A percentile compares a stretch with the other conserved stretches of the same genome.
Evolutionary conservation across 2,329 filamentous ascomycete genomes (phyloP).

Genomic region (Alternaria sp.): DNA sequence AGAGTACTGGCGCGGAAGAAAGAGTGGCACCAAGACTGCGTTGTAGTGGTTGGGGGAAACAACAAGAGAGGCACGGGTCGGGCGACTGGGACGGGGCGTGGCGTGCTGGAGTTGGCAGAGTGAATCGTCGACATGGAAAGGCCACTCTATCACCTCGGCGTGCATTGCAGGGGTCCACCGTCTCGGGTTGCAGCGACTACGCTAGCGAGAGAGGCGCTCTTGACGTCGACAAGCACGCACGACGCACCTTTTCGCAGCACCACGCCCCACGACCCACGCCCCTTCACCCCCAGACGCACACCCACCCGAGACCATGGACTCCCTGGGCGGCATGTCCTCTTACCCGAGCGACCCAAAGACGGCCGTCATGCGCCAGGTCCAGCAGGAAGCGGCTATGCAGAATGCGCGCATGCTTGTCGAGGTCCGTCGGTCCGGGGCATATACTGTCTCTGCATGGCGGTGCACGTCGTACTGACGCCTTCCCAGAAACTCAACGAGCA

Average conservation of each 20-base stretch:
- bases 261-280: not conserved
- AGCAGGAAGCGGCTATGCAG: conserved; percentile 59
- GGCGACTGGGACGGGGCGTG: conserved; percentile 40
- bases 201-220: conserved; percentile 27
- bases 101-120: conserved; percentile 23
- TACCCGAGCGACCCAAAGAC: conserved; percentile 52
- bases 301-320: conserved; percentile 37
- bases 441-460: not conserved
- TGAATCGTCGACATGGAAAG: conserved; percentile 15
- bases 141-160: conserved; percentile 33
- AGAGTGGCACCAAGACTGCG: conserved; percentile 37
- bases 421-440: not conserved
- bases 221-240: conserved; percentile 36
- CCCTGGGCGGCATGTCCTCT: conserved; percentile 39
- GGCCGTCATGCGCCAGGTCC: conserved; percentile 59
- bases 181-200: conserved; percentile 11
- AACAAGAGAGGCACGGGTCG: conserved; percentile 24
- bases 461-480: not conserved
- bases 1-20: conserved; percentile 21
- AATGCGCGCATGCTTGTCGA: conserved; percentile 61
- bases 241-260: conserved; percentile 1
- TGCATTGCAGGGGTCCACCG: conserved; percentile 30
- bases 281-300: conserved; percentile 1
- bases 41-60: conserved; percentile 32
- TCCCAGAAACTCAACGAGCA: conserved; percentile 60